Percentiles rank a stretch among this genome's conserved stretches.
Conservation (phyloP, 2,329 filamentous ascomycete species). For the Aureobasidium subglaciale region DNA sequence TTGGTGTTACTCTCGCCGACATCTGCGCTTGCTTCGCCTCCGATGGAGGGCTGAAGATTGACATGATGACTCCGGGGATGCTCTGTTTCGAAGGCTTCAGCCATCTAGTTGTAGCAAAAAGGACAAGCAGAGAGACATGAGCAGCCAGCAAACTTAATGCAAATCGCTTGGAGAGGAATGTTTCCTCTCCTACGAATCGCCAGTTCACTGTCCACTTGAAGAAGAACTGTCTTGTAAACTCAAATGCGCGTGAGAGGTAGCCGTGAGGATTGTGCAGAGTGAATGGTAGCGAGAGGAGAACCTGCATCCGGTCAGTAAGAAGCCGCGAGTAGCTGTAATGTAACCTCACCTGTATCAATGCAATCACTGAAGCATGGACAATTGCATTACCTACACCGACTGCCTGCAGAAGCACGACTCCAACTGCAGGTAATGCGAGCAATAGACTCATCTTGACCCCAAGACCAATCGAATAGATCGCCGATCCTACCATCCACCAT, state of each 20-base stretch:
- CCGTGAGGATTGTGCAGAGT: conserved; percentile 55
- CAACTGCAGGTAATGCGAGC: conserved; percentile 74
- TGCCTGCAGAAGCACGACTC: conserved; percentile 65
- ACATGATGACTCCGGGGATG: conserved; percentile 47
- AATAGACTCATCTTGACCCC: conserved; percentile 95
- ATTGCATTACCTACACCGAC: conserved; percentile 60
- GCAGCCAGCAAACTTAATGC: conserved; percentile 57
- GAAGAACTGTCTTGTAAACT: conserved; percentile 82
- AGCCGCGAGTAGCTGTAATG: not conserved
- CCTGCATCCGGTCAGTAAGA: conserved; percentile 29
- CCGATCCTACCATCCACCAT: conserved; percentile 64
- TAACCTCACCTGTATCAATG: conserved; percentile 64
- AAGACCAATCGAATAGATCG: conserved; percentile 70
- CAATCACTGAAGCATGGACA: conserved; percentile 62
- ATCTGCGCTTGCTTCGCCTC: conserved; percentile 51
- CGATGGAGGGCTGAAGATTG: conserved; percentile 40
- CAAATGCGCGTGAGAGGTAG: conserved; percentile 79
- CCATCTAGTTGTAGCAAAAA: conserved; percentile 66
- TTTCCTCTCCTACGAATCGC: conserved; percentile 82
- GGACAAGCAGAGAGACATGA: conserved; percentile 58
- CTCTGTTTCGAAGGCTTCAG: conserved; percentile 58
- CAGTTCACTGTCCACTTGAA: conserved; percentile 99
- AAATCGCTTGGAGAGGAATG: conserved; percentile 67
- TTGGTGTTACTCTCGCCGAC: conserved; percentile 54
- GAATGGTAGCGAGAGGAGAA: conserved; percentile 60